Evolutionary conservation across 768 basidiomycete species (phyloP), one percentile per base, ranked within the genome.

Genomic region (Heimioporus sp.): DNA sequence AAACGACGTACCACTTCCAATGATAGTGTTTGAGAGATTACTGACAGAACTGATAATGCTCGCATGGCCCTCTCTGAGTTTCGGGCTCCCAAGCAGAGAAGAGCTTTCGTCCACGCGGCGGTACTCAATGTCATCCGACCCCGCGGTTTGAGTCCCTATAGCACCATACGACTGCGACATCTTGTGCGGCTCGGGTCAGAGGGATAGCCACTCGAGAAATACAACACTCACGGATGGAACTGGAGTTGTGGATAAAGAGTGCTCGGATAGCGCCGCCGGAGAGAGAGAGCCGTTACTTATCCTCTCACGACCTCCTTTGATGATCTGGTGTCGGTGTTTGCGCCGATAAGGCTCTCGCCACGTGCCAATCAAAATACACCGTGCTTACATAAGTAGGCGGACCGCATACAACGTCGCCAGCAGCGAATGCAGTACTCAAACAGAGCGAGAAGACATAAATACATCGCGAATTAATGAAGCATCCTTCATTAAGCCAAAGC

Each of bases 11-110:
- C 92, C 92, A 49, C 89, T 95, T 13, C 93, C 93, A 58, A 97
- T 87, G 61, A 95, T 92, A 0, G 94, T 97, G 60, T 97, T 97
- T 21, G 84, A 74, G 39, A 97, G 73, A 63, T 93, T 93, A 58
- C 88, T 85, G 46, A 90, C 76, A 45, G 82, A 84, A 56, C 87
- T 88, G 17, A 75, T 57, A 24, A 92, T 67, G 39, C 73, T 81
- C 11, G 90, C 92, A 68, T 81, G 81, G 0, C 92, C 92, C 17
- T 88, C 86, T 49, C 55, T 67, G 45, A 52, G 61, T 46, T 66
- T 67, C 40, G 49, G 52, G 16, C 47, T 54, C 36, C 80, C 81
- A 34, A 92, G 74, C 50, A 92, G 71, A 12, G 87, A 79, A 63
- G 81, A 82, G 40, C 67, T 68, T 67, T 90, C 88, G 48, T 63